A percentile compares a stretch with the other conserved stretches of the same genome.
Evolutionary conservation across 2,329 filamentous ascomycete genomes (phyloP).

Genomic region (Aureobasidium sp.): DNA sequence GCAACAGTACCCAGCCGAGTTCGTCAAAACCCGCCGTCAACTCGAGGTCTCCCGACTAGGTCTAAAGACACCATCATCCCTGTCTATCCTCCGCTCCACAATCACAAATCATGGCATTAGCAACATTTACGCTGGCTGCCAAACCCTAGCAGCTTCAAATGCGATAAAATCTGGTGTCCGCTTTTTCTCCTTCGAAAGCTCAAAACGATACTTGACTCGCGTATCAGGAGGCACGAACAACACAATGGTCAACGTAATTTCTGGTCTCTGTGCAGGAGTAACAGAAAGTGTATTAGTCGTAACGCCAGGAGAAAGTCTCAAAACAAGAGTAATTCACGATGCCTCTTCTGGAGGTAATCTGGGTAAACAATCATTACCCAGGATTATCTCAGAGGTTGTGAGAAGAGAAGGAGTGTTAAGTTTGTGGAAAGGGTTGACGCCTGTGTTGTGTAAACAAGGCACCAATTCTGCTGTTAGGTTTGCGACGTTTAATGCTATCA

Average conservation of each 20-base stretch:
- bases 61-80: constrained; percentile 8
- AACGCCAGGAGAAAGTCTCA: constrained; percentile 25
- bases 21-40: constrained; percentile 17
- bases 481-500: constrained; percentile 20
- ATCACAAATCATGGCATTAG: not conserved
- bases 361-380: not conserved
- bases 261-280: constrained; percentile 22
- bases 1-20: constrained; percentile 15
- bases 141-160: constrained; percentile 9
- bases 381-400: constrained; percentile 12
- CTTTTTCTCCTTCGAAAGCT: constrained; percentile 23
- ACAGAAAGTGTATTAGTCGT: constrained; percentile 23
- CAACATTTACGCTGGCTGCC: constrained; percentile 11
- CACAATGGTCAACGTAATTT: constrained; percentile 20
- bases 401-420: constrained; percentile 16
- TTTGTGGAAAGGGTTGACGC: constrained; percentile 21
- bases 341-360: constrained; percentile 16
- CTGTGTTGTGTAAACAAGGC: constrained; percentile 22
- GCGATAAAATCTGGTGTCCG: constrained; percentile 20
- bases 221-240: constrained; percentile 1
- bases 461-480: constrained; percentile 23
- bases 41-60: not conserved
- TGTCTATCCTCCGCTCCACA: constrained; percentile 7
- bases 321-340: constrained; percentile 25
- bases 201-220: constrained; percentile 16